Conservation (phyloP, 2,329 filamentous ascomycete genomes). For the Exophiala xenobiotica region DNA sequence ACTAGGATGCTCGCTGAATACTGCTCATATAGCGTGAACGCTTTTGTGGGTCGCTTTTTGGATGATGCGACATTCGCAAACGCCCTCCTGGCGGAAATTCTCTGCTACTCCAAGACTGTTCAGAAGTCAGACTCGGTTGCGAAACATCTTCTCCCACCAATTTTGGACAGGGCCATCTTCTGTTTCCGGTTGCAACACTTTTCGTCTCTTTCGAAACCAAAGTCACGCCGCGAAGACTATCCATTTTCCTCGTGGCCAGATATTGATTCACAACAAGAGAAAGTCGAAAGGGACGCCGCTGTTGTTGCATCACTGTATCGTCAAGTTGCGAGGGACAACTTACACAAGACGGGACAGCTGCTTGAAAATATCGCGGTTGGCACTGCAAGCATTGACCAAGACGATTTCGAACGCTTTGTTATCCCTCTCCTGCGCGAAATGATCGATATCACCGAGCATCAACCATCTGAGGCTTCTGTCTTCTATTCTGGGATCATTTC, state of each 20-base stretch:
- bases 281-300: background rate
- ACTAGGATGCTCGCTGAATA: constrained; percentile 1
- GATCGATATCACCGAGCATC: constrained; percentile 5
- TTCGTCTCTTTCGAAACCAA: background rate
- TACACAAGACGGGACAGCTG: background rate
- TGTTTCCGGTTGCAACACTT: background rate
- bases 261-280: background rate
- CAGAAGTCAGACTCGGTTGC: background rate
- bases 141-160: background rate
- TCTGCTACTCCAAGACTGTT: background rate
- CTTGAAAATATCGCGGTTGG: constrained; percentile 1
- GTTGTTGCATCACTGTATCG: constrained; percentile 3
- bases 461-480: background rate
- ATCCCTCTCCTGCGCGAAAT: constrained; percentile 6
- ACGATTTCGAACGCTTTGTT: constrained; percentile 3
- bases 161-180: constrained; percentile 3
- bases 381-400: background rate
- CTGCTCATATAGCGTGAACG: background rate
- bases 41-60: constrained; percentile 3
- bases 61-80: constrained; percentile 1
- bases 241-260: background rate
- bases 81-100: background rate
- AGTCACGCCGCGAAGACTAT: background rate
- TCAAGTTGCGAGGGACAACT: background rate
- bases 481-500: constrained; percentile 2